Base-by-base conservation (phyloP, 2,329 filamentous ascomycete genomes). In the Taxawa tesnikishii region DNA sequence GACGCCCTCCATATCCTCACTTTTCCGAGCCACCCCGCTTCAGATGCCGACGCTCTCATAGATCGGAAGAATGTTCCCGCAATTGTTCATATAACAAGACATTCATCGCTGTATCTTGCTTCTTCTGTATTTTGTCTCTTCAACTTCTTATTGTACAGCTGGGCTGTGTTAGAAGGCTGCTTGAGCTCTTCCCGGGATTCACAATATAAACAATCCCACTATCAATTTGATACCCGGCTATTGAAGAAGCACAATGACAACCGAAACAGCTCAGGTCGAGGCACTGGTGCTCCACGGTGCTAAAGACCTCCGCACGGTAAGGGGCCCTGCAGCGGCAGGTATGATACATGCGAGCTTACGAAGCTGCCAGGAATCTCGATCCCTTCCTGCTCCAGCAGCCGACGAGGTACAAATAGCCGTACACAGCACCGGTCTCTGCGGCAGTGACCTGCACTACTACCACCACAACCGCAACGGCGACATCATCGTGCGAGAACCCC, bases 361-460 rank as follows among this genome's bases (percentile, higher is more conserved):
- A 28, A 47, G 28, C 26, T n/a, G 8, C n/a, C 44, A 75, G 72
- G 71, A 75, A 63, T 53, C 57, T 29, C 65, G 70, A 40, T 45
- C 53, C 7, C 51, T 70, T 28, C 42, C 59, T 17, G 43, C 60
- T 10, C 72, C 70, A 10, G 47, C 50, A 25, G 50, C 59, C 16
- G 52, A 57, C 40, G 74, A 81, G 51, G 66, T 82, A 32, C 70
- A 81, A 56, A 56, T 82, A 40, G 64, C 68, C 40, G 65, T 82
- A 40, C 70, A 68, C 39, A 67, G 70, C 42, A 82, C 77, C 4
- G 76, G 76, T 16, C 73, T 83, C 48, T 82, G 77, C 54, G 77
- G 77, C 49, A 77, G 71, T 31, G 77, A 83, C 53, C 66, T 78
- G 4, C 78, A 94, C 67, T 94, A 93, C 74, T 93, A 83, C 70